Evolutionary conservation across 2,329 filamentous ascomycete genomes (phyloP), one percentile per base, ranked within the genome.

Genomic region (Trichoderma polysporum): DNA sequence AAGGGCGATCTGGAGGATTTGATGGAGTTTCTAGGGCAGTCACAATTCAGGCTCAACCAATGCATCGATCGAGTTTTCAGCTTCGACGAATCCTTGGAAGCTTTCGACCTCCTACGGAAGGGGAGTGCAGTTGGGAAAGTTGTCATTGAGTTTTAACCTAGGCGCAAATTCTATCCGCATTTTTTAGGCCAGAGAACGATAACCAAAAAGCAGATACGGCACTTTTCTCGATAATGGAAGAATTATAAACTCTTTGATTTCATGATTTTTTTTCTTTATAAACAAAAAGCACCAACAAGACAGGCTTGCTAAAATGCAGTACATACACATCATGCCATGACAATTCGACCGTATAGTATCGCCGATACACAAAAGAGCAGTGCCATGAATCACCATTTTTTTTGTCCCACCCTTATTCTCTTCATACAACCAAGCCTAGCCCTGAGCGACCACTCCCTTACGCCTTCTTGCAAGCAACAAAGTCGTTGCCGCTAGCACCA

Each of bases 401-500:
- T 8, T 41, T 41, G 12, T 22, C 19, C 39, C 19, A 8, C 15
- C 22, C 13, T 29, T 33, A 25, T 45, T n/a, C 10, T 19, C 15
- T 39, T 25, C 25, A n/a, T 35, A 39, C 12, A 45, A 2, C 27
- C 27, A 25, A 35, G 2, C 17, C 19, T 22, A 15, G 6, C n/a
- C 22, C 9, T 22, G 10, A 15, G 27, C 5, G 33, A 3, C 0
- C 27, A 7, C 15, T n/a, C 22, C 49, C 25, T 58, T 66, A 64
- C 27, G 52, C 35, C 45, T 64, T 35, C 66, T 60, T 37, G 77
- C 89, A 91, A n/a, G 81, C 84, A 66, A 91, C 87, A 77, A 92
- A 92, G 77, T 85, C 81, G 75, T 91, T 88, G 8, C 88, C 88
- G 59, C 83, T 86, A 19, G 90, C 89, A 31, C 90, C 90, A 25